Base-by-base conservation (phyloP, 1,284 basidiomycete species). In the Naganishia sp. region DNA sequence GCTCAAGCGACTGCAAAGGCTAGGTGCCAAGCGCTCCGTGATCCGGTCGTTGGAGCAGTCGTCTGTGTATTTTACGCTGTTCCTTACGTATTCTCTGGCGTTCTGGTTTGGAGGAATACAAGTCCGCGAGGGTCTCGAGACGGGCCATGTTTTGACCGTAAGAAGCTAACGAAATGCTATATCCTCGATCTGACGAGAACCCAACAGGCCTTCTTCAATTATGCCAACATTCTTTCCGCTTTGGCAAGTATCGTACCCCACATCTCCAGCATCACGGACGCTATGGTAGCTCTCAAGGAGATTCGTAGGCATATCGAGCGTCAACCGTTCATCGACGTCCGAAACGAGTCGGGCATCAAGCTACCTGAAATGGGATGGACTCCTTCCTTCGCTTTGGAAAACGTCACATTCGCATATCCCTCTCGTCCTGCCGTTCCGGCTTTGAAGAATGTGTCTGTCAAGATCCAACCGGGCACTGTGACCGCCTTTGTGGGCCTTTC, bases 401-500 rank as follows among this genome's bases (percentile, higher is more conserved):
- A 77, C 63, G 78, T 83, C 28, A 76, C 77, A 25, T 82, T 82
- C 66, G 72, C 74, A 43, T 82, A 82, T 70, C 81, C 81, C 0
- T 78, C 80, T 10, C 73, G 81, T 39, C 79, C 80, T 0, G 69
- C 72, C 25, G 74, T 77, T 10, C 87, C 89, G 60, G 92, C 95
- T 4, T 72, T 82, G n/a, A 72, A 79, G 56, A 73, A 76, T 46
- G 75, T 81, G 3, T 74, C 73, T 21, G 61, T 81, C 32, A 67
- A 69, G 23, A 77, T 82, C 32, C 71, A 70, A n/a, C 57, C 72
- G 2, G 76, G 75, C 1, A 79, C 80, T 67, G 72, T 79, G 45
- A 75, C 80, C 0, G 81, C 80, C 3, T 74, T 84, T 6, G 80
- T 81, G 18, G 81, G 80, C 10, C 77, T 77, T 31, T 79, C 77